These are phyloP conservation scores for Pisolithus tinctorius DNA, from an alignment of 768 basidiomycete species.

Conservation along the genomic window DNA sequence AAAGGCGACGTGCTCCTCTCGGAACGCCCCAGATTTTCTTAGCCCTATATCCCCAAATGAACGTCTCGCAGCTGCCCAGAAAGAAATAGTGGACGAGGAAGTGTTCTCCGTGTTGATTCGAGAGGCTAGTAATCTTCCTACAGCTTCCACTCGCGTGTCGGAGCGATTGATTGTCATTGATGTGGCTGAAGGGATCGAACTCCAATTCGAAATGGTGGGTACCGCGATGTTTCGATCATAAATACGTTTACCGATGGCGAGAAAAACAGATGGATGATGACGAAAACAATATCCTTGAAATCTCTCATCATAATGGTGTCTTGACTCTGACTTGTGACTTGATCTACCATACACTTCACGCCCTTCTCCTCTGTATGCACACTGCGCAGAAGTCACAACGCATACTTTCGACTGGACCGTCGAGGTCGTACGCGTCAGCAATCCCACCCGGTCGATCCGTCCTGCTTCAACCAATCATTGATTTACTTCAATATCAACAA, in stretches of 20 bases:
- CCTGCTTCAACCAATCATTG: constrained; percentile 69
- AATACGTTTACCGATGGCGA: constrained; percentile 1
- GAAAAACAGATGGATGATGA: constrained; percentile 30
- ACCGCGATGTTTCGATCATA: constrained; percentile 3
- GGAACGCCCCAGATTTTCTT: constrained; percentile 29
- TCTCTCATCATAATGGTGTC: constrained; percentile 8
- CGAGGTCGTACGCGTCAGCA: constrained; percentile 18
- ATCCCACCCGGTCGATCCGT: constrained; percentile 29
- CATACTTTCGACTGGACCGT: constrained; percentile 21
- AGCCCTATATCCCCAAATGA: constrained; percentile 40
- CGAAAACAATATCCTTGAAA: constrained; percentile 8
- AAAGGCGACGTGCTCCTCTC: constrained; percentile 28
- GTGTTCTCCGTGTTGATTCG: constrained; percentile 67
- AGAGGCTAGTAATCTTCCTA: constrained; percentile 72
- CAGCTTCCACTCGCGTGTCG: constrained; percentile 70
- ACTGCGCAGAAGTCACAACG: constrained; percentile 38
- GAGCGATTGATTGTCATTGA: constrained; percentile 74
- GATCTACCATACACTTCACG: constrained; percentile 57
- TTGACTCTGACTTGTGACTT: constrained; percentile 50
- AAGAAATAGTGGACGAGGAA: constrained; percentile 74
- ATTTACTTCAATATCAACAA: constrained; percentile 71
- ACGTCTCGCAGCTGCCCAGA: constrained; percentile 52
- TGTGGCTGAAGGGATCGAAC: constrained; percentile 61
- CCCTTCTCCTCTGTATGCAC: constrained; percentile 61
- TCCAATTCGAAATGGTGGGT: constrained; percentile 69